phyloP scores from a whole-genome alignment of 2,329 filamentous ascomycete species.

The Leptosphaerulina australis region DNA sequence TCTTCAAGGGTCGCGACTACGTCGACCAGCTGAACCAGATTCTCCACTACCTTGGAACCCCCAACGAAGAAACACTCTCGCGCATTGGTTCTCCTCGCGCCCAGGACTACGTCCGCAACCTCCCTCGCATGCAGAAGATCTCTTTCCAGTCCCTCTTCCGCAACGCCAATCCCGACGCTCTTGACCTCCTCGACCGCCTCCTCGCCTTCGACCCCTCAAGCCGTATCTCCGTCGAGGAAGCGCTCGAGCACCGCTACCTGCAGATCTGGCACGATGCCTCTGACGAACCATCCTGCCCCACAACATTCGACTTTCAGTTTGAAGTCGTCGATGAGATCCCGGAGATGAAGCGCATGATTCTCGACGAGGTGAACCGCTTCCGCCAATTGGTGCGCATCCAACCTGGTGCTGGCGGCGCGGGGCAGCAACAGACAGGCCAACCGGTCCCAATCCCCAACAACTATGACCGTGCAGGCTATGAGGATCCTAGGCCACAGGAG shows the following conservation, averaged over 20 bases:
- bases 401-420: slow-evolving; percentile 39
- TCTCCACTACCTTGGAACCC: slow-evolving; percentile 94
- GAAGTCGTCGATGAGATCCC: slow-evolving; percentile 94
- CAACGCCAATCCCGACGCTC: slow-evolving; percentile 91
- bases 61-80: slow-evolving; percentile 90
- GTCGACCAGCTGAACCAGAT: slow-evolving; percentile 99
- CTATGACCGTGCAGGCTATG: slow-evolving; percentile 62
- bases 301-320: slow-evolving; percentile 97
- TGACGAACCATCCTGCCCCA: slow-evolving; percentile 92
- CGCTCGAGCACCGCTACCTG: slow-evolving; percentile 94
- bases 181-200: slow-evolving; percentile 96
- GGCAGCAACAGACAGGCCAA: slow-evolving; percentile 47
- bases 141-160: slow-evolving; percentile 88
- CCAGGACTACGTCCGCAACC: slow-evolving; percentile 97
- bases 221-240: slow-evolving; percentile 92
- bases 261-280: slow-evolving; percentile 98
- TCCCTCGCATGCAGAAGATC: slow-evolving; percentile 93
- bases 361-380: slow-evolving; percentile 92
- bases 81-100: slow-evolving; percentile 94
- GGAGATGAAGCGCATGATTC: slow-evolving; percentile 96
- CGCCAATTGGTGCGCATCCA: slow-evolving; percentile 62
- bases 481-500: slow-evolving; percentile 68
- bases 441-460: slow-evolving; percentile 68
- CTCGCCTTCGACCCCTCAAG: slow-evolving; percentile 93
- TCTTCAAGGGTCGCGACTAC: slow-evolving; percentile 99